A percentile compares a stretch with the other conserved stretches of the same genome.
Conservation (phyloP, 306 rosid genomes). For the Cucumis hystrix region DNA sequence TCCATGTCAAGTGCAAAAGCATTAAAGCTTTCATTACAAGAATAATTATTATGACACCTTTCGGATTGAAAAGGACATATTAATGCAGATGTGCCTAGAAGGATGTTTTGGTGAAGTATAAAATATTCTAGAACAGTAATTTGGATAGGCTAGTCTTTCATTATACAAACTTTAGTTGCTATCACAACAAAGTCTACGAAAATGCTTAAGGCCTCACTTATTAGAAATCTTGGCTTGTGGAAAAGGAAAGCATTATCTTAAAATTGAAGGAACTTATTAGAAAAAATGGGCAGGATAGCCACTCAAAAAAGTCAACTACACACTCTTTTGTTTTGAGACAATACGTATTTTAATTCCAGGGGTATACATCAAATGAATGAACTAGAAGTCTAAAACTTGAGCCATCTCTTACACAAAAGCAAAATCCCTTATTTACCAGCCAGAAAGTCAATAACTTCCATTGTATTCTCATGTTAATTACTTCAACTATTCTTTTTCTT, state of each 20-base stretch:
- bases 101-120: background rate
- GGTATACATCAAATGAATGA: constrained; percentile 1
- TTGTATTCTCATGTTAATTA: background rate
- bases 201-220: background rate
- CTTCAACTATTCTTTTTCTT: background rate
- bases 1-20: background rate
- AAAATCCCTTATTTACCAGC: background rate
- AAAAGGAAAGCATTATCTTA: background rate
- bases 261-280: background rate
- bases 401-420: background rate
- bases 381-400: background rate
- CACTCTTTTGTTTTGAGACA: background rate
- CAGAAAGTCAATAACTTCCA: background rate
- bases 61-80: background rate
- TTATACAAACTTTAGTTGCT: background rate
- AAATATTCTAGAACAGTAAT: constrained; percentile 1
- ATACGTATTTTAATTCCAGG: background rate
- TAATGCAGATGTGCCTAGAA: background rate
- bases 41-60: background rate
- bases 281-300: background rate
- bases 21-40: background rate
- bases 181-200: background rate
- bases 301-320: background rate
- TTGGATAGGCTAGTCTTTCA: background rate
- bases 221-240: background rate